Evolutionary conservation across 306 rosid genomes (phyloP).

Genomic region (Parietaria judaica): DNA sequence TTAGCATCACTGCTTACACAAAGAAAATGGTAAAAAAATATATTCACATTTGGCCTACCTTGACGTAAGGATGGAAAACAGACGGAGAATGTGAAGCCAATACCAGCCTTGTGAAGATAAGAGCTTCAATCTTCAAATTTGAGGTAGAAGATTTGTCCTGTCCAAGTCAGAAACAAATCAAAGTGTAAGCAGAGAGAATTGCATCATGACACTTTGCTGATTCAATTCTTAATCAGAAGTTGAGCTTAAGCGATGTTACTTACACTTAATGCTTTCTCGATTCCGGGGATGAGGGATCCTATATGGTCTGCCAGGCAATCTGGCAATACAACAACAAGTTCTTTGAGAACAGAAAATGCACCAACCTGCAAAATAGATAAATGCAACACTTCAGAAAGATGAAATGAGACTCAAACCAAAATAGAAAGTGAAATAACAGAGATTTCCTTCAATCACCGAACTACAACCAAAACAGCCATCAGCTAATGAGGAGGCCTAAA

Average conservation of each 20-base stretch:
- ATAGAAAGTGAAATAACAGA: too few relatives aligned
- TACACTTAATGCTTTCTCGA: slow-evolving; percentile 91
- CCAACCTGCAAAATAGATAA: slow-evolving; percentile 65
- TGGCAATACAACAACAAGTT: slow-evolving; percentile 95
- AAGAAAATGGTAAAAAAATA: neutral
- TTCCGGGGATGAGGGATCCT: slow-evolving; percentile 98
- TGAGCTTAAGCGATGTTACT: slow-evolving; percentile 20
- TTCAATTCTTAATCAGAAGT: neutral
- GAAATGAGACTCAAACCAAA: too few relatives aligned
- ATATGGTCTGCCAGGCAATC: slow-evolving; percentile 95
- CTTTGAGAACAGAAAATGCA: slow-evolving; percentile 92
- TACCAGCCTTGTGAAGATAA: slow-evolving; percentile 80
- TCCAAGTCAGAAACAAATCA: slow-evolving; percentile 3
- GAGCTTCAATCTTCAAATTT: slow-evolving; percentile 96
- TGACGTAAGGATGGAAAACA: slow-evolving; percentile 86
- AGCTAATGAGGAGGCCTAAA: too few relatives aligned
- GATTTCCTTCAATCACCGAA: too few relatives aligned
- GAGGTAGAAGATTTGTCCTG: slow-evolving; percentile 98
- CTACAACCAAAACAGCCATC: too few relatives aligned
- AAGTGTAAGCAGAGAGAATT: slow-evolving; percentile 12
- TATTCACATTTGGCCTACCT: slow-evolving; percentile 35
- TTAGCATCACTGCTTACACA: neutral
- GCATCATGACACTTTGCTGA: slow-evolving; percentile 3
- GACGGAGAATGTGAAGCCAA: slow-evolving; percentile 89
- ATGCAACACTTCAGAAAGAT: neutral